Base-by-base conservation (phyloP, 129 eudicot genomes). In the Flaveria sonorensis region DNA sequence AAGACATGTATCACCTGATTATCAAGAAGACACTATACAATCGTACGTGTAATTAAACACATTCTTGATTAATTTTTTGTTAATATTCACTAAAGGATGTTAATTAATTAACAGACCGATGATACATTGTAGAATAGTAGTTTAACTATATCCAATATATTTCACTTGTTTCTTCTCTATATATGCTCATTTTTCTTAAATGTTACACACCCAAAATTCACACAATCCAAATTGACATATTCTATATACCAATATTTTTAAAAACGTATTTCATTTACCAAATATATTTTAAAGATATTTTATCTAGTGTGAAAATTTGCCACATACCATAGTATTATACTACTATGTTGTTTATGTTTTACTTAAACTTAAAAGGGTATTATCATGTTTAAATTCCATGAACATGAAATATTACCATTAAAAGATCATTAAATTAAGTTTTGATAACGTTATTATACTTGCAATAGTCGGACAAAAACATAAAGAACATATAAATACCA, bases 381-480 rank as follows among this genome's bases (percentile, higher is more conserved):
- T 45, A 45, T 12, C 13, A 57, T 57, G 23, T 57, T 21, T 8
- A 28, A 12, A 3, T 36, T 10, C 53, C 16, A 48, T 7, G 53
- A 13, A 4, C 39, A 12, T 13, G 28, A 61, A 12, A 12, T 18
- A 20, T 24, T 26, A 14, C n/a, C 39, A 62, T 14, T 62, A 13
- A 13, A n/a, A 57, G 2, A 15, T 7, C 61, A 40, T 46, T 23
- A 23, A 36, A 51, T 47, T 64, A 3, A n/a, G 18, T 13, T 28
- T 47, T 63, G 21, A 46, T 13, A 72, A 72, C 66, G 10, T 73
- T 52, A 52, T 52, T 52, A n/a, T 52, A 52, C 53, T 23, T 74
- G 24, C 11, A 40, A 10, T 32, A 30, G 32, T 16, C 15, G 51
- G 26, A 9, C 62, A 28, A 45, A 20, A 75, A 43, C 32, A n/a